Conservation (phyloP, 805 yeast genomes). For the Wickerhamiella nectarea region DNA sequence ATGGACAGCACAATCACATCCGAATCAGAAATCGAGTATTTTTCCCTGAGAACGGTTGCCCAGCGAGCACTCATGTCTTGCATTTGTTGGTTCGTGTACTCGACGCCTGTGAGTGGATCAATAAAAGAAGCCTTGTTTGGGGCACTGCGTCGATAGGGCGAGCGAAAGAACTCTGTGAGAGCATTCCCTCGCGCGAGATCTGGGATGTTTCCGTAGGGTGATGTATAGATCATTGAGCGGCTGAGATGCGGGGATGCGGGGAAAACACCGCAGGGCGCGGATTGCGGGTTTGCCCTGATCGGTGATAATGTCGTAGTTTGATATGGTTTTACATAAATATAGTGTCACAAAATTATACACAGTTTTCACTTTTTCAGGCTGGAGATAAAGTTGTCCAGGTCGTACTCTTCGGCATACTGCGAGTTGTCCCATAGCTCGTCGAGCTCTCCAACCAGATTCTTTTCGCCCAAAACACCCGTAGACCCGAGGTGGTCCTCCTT, state of each 20-base stretch:
- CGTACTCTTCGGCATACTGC: conserved; percentile 94
- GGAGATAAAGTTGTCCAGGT: conserved; percentile 82
- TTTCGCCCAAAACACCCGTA: conserved; percentile 55
- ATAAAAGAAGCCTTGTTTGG: neutral
- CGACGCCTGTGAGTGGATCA: neutral
- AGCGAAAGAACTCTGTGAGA: neutral
- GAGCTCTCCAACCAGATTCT: conserved; percentile 75
- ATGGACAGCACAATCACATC: conserved; percentile 24
- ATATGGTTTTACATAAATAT: conserved; percentile 2
- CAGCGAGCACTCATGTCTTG: neutral
- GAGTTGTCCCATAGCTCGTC: conserved; percentile 93
- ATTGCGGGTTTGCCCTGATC: too few species aligned
- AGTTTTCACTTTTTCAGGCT: conserved; percentile 38
- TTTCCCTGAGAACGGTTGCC: neutral
- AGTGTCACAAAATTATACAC: too few species aligned
- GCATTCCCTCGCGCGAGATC: conserved; percentile 3
- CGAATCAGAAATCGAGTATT: conserved; percentile 17
- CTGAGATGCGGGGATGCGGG: neutral
- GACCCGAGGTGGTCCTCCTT: conserved; percentile 36
- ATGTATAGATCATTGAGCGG: conserved; percentile 1
- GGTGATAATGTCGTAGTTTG: too few species aligned
- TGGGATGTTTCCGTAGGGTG: conserved; percentile 1
- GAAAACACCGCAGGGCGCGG: too few species aligned
- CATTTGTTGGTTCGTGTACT: neutral
- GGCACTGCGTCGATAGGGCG: neutral